phyloP scores from a whole-genome alignment of 2,329 filamentous ascomycete species.

The Trichoderma sp. region DNA sequence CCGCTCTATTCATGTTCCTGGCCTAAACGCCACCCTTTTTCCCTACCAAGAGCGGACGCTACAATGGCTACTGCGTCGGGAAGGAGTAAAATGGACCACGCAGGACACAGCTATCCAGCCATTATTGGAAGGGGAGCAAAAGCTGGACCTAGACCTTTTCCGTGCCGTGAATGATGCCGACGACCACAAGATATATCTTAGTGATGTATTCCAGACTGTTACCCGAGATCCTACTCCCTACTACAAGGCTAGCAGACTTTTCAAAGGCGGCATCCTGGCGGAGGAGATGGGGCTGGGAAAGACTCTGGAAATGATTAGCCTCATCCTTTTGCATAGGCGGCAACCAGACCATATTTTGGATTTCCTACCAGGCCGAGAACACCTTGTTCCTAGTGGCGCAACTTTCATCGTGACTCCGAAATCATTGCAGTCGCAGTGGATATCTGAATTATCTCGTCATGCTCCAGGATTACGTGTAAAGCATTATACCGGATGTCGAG shows the following conservation, averaged over 20 bases:
- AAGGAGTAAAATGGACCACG: slow-evolving; percentile 53
- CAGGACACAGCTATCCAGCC: slow-evolving; percentile 23
- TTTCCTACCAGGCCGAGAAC: slow-evolving; percentile 37
- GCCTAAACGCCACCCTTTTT: slow-evolving; percentile 54
- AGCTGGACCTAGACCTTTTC: slow-evolving; percentile 28
- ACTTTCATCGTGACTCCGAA: slow-evolving; percentile 61
- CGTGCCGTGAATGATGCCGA: slow-evolving; percentile 33
- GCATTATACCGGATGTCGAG: slow-evolving; percentile 52
- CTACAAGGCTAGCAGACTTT: slow-evolving; percentile 36
- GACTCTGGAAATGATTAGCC: slow-evolving; percentile 69
- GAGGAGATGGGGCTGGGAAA: slow-evolving; percentile 86
- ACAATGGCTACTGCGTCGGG: slow-evolving; percentile 65
- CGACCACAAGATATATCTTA: slow-evolving; percentile 50
- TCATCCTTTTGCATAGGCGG: slow-evolving; percentile 61
- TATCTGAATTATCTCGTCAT: slow-evolving; percentile 56
- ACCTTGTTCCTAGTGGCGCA: slow-evolving; percentile 48
- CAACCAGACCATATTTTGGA: not conserved
- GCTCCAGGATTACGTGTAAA: slow-evolving; percentile 55
- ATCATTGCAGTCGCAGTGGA: slow-evolving; percentile 58
- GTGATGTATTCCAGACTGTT: slow-evolving; percentile 59
- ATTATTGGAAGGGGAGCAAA: slow-evolving; percentile 13
- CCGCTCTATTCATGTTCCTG: slow-evolving; percentile 40
- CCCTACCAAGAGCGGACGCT: slow-evolving; percentile 71
- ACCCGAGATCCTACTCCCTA: slow-evolving; percentile 49
- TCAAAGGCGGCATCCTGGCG: slow-evolving; percentile 64